A percentile compares a stretch with the other conserved stretches of the same genome.
Conservation (phyloP, 2,329 filamentous ascomycete genomes). For the Pseudofabraea citricarpa region DNA sequence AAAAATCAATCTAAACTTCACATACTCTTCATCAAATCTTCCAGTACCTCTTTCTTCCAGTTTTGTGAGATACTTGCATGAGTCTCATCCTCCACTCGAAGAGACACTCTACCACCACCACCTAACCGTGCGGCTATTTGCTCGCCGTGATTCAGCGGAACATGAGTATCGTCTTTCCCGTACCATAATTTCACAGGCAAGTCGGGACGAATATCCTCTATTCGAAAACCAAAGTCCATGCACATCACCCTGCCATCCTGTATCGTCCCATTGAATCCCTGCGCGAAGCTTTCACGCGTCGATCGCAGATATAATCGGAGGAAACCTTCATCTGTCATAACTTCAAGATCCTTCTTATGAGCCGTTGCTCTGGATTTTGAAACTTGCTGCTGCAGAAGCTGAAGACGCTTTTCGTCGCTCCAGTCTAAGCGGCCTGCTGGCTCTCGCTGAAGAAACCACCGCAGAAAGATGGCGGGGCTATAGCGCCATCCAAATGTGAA, state of each 20-base stretch:
- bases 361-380: not conserved
- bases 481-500: constrained; percentile 27
- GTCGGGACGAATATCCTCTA: constrained; percentile 31
- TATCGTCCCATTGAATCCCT: constrained; percentile 26
- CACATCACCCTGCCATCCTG: constrained; percentile 27
- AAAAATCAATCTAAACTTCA: not conserved
- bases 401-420: constrained; percentile 26
- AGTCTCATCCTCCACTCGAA: constrained; percentile 30
- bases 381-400: constrained; percentile 14
- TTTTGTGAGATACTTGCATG: constrained; percentile 17
- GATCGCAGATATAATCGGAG: constrained; percentile 19
- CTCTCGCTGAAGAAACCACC: constrained; percentile 24
- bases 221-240: constrained; percentile 27
- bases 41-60: constrained; percentile 5
- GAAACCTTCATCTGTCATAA: constrained; percentile 19
- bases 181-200: constrained; percentile 33
- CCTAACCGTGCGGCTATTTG: constrained; percentile 27
- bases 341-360: constrained; percentile 19
- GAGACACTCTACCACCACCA: constrained; percentile 23
- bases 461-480: constrained; percentile 11
- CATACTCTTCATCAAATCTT: not conserved
- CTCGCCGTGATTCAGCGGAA: constrained; percentile 29
- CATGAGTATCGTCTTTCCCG: constrained; percentile 27
- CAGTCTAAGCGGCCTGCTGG: constrained; percentile 26
- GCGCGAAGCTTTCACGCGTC: constrained; percentile 15